phyloP scores from a whole-genome alignment of 2,329 filamentous ascomycete species.

The Didymella pomorum region DNA sequence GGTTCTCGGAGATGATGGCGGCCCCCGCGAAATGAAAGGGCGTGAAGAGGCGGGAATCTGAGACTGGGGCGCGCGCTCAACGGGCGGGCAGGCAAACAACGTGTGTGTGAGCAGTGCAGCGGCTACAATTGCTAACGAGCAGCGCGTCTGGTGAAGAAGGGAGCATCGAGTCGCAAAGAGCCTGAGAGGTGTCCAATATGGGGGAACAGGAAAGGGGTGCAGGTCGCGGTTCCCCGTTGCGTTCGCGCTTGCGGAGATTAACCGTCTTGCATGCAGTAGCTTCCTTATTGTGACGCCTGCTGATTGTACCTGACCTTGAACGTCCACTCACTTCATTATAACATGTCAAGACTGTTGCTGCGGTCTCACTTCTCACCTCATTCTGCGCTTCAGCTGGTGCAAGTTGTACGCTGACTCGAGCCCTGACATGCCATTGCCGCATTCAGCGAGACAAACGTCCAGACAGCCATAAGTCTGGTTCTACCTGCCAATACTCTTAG shows the following conservation, averaged over 20 bases:
- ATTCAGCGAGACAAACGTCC: slow-evolving; percentile 7
- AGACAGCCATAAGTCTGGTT: slow-evolving; percentile 2
- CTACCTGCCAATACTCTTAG: slow-evolving; percentile 18
- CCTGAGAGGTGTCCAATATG: slow-evolving; percentile 15
- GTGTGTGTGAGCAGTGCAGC: slow-evolving; percentile 21
- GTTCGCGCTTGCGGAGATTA: slow-evolving; percentile 20
- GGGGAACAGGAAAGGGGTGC: slow-evolving; percentile 16
- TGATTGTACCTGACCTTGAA: slow-evolving; percentile 29
- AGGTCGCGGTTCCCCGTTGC: slow-evolving; percentile 8
- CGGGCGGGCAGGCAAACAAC: slow-evolving; percentile 17
- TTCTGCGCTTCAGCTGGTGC: slow-evolving; percentile 1
- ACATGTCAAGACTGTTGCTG: neutral
- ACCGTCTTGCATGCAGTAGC: slow-evolving; percentile 21
- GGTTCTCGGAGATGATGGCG: slow-evolving; percentile 35
- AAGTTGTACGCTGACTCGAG: neutral
- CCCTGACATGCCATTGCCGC: neutral
- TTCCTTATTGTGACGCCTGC: slow-evolving; percentile 32
- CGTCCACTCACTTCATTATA: slow-evolving; percentile 19
- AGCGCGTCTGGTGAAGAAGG: slow-evolving; percentile 30
- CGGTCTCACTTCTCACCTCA: slow-evolving; percentile 4
- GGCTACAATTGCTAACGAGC: slow-evolving; percentile 23
- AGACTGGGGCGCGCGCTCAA: slow-evolving; percentile 23
- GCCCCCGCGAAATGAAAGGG: slow-evolving; percentile 43
- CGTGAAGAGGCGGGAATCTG: slow-evolving; percentile 26
- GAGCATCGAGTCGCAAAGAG: slow-evolving; percentile 14